Evolutionary conservation across 352 stramenopile species (phyloP), one percentile per base, ranked within the genome.

Genomic region (Pythium volutum): DNA sequence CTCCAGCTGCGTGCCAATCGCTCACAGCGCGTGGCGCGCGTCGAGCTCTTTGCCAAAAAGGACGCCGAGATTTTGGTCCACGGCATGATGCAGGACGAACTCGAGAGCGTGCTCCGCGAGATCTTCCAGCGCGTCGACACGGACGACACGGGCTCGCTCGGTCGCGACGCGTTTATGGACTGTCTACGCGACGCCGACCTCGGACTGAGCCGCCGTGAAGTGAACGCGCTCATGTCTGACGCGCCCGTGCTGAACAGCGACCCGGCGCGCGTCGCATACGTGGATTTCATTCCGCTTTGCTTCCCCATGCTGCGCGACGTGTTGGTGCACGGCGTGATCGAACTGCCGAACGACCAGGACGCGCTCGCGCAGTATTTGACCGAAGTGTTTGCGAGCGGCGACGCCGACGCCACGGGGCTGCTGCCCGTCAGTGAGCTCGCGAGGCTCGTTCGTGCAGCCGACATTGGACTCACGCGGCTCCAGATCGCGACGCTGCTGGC

Each of bases 221-320:
- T 91, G n/a, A 91, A 93, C 62, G 66, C 86, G 29, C 70, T 93
- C 47, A 79, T 91, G 80, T 81, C 79, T 1, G 80, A 90, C 62
- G 74, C 68, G 0, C 77, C 77, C 4, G 48, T 62, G 16, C 73
- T 75, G 2, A 63, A 77, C 20, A 62, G 76, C 33, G 42, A 72
- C 18, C 48, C 58, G 16, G 54, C 25, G 31, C 58, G 55, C 26
- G 56, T 89, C 12, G 48, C 73, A 11, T 87, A 89, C 46, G 36
- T 55, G 7, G 79, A 88, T 51, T 85, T 91, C 29, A 64, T 91
- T 7, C 76, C 81, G 0, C 65, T 79, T 16, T 87, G 79, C 66
- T 93, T 88, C 59, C 55, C 75, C 1, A 27, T 90, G 9, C 55
- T 93, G 8, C 63, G 71, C 20, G 77, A 90, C 23, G 68, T 71